These are phyloP conservation scores for Lactifluus volemus DNA, from an alignment of 768 basidiomycete genomes.

Conservation along the genomic window DNA sequence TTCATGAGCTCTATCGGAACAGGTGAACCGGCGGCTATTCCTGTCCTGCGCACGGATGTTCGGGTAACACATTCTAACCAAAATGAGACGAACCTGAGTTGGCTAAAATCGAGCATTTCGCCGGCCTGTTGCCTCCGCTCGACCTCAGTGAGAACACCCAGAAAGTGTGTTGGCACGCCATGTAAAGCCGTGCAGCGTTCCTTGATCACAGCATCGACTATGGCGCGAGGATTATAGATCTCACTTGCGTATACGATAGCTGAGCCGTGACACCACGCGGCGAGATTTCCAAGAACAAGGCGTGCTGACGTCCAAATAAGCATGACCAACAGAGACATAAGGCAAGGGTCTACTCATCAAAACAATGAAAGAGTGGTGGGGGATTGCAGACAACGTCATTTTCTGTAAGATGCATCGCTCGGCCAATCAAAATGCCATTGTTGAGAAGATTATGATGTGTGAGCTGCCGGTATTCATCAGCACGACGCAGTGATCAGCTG, in stretches of 20 bases:
- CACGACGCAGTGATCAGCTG: neutral
- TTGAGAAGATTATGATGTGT: constrained; percentile 76
- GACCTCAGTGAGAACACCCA: constrained; percentile 63
- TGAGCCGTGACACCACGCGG: constrained; percentile 65
- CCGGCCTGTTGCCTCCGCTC: constrained; percentile 42
- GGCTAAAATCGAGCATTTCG: constrained; percentile 38
- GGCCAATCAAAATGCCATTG: constrained; percentile 62
- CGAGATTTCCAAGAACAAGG: constrained; percentile 73
- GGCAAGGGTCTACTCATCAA: constrained; percentile 53
- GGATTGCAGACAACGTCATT: constrained; percentile 71
- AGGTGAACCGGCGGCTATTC: constrained; percentile 74
- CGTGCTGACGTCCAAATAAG: constrained; percentile 33
- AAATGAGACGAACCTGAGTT: constrained; percentile 40
- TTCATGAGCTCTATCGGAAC: constrained; percentile 77
- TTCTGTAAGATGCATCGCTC: constrained; percentile 59
- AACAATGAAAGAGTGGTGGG: constrained; percentile 81
- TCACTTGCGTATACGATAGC: constrained; percentile 70
- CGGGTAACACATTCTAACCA: neutral
- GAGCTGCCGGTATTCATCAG: constrained; percentile 33
- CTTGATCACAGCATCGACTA: constrained; percentile 59
- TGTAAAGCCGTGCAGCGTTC: constrained; percentile 75
- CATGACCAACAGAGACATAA: neutral
- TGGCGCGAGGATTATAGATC: constrained; percentile 50
- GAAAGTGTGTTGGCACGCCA: constrained; percentile 81
- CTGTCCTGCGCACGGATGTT: constrained; percentile 43